A percentile compares a stretch with the other conserved stretches of the same genome.
phyloP scores from a whole-genome alignment of 768 basidiomycete species.

The Agaricus bisporus region DNA sequence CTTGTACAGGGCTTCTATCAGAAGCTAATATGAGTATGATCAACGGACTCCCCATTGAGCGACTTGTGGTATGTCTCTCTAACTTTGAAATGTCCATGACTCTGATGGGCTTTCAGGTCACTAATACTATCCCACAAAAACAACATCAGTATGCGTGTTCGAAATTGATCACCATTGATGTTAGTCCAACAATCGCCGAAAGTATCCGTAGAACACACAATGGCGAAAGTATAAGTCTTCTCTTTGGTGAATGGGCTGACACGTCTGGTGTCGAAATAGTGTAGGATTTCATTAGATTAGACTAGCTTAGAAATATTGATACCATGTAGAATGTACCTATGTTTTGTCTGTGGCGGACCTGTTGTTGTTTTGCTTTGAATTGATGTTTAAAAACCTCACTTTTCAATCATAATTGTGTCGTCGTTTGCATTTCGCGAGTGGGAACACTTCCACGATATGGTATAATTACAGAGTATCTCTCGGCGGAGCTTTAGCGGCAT shows the following conservation, averaged over 20 bases:
- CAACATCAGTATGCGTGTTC: slow-evolving; percentile 54
- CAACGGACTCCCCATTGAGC: slow-evolving; percentile 68
- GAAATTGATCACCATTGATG: slow-evolving; percentile 86
- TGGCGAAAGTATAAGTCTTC: slow-evolving; percentile 84
- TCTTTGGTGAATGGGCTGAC: slow-evolving; percentile 83
- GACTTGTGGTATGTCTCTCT: slow-evolving; percentile 67
- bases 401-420: background rate
- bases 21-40: slow-evolving; percentile 67
- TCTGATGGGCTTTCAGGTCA: slow-evolving; percentile 48
- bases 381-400: background rate
- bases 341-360: background rate
- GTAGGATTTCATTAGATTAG: slow-evolving; percentile 11
- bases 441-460: background rate
- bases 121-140: slow-evolving; percentile 89
- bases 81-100: slow-evolving; percentile 6
- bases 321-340: background rate
- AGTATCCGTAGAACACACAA: slow-evolving; percentile 94
- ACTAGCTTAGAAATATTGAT: background rate
- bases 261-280: slow-evolving; percentile 33
- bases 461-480: slow-evolving; percentile 12
- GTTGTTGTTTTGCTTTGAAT: too few relatives aligned
- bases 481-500: slow-evolving; percentile 61
- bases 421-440: too few relatives aligned
- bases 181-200: slow-evolving; percentile 90
- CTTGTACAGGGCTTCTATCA: slow-evolving; percentile 62